Conservation (phyloP, 305 asterid species). For the Petunia hybrid region DNA sequence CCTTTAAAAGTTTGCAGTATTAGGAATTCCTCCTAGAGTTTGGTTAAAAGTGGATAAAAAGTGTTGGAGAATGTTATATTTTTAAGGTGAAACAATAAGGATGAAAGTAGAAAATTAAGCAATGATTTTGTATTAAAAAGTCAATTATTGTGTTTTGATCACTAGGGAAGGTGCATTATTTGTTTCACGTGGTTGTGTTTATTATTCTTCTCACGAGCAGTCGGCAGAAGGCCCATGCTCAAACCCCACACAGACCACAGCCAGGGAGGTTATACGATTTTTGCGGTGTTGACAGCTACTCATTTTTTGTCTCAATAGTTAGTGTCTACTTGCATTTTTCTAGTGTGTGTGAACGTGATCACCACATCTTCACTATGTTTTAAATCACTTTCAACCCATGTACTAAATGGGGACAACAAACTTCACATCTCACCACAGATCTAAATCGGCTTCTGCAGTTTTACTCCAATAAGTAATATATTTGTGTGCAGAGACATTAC, state of each 20-base stretch:
- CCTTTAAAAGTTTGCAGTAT: neutral
- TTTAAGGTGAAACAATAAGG: neutral
- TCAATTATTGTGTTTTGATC: constrained; percentile 24
- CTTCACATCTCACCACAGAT: constrained; percentile 1
- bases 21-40: neutral
- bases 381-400: neutral
- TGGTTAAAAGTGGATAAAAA: constrained; percentile 18
- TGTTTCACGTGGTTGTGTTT: neutral
- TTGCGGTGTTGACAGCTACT: constrained; percentile 28
- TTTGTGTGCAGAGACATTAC: neutral
- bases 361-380: constrained; percentile 11
- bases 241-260: constrained; percentile 28
- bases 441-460: neutral
- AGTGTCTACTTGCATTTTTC: constrained; percentile 12
- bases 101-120: neutral
- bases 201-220: neutral
- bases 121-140: constrained; percentile 7
- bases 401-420: neutral
- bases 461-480: too few relatives aligned
- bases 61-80: constrained; percentile 2
- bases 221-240: neutral
- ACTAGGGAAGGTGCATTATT: neutral
- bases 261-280: constrained; percentile 10
- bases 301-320: constrained; percentile 25
- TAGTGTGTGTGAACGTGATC: constrained; percentile 15